These are phyloP conservation scores for Cystobasidium ongulense DNA, from an alignment of 768 basidiomycete genomes.

Conservation along the genomic window DNA sequence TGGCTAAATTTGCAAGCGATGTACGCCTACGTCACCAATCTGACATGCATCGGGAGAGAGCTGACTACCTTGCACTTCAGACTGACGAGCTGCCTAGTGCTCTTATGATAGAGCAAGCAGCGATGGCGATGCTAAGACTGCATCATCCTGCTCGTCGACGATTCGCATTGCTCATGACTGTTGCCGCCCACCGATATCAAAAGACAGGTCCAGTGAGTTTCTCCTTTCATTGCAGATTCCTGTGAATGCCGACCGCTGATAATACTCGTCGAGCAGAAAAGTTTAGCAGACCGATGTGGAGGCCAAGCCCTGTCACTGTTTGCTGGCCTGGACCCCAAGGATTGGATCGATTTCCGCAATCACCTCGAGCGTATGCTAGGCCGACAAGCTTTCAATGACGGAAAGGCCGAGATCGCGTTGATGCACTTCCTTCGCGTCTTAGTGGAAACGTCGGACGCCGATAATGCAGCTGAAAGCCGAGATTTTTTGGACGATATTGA, in stretches of 20 bases:
- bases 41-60: background rate
- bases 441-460: slow-evolving; percentile 41
- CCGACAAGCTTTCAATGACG: slow-evolving; percentile 80
- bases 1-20: slow-evolving; percentile 45
- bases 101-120: slow-evolving; percentile 49
- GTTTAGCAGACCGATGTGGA: slow-evolving; percentile 46
- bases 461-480: slow-evolving; percentile 37
- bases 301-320: slow-evolving; percentile 45
- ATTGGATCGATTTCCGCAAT: slow-evolving; percentile 44
- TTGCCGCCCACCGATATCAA: slow-evolving; percentile 48
- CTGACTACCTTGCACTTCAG: slow-evolving; percentile 24
- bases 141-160: slow-evolving; percentile 38
- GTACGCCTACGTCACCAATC: slow-evolving; percentile 30
- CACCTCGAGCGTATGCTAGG: slow-evolving; percentile 52
- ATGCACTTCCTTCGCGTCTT: slow-evolving; percentile 68
- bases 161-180: slow-evolving; percentile 45
- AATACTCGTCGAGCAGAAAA: slow-evolving; percentile 43
- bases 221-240: background rate
- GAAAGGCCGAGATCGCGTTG: slow-evolving; percentile 68
- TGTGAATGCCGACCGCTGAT: background rate
- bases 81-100: slow-evolving; percentile 47
- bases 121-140: slow-evolving; percentile 41
- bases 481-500: slow-evolving; percentile 67
- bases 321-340: slow-evolving; percentile 29
- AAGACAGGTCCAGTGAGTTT: slow-evolving; percentile 47